Base-by-base conservation (phyloP, 495 filamentous ascomycete species). In the Penicillium taxi region DNA sequence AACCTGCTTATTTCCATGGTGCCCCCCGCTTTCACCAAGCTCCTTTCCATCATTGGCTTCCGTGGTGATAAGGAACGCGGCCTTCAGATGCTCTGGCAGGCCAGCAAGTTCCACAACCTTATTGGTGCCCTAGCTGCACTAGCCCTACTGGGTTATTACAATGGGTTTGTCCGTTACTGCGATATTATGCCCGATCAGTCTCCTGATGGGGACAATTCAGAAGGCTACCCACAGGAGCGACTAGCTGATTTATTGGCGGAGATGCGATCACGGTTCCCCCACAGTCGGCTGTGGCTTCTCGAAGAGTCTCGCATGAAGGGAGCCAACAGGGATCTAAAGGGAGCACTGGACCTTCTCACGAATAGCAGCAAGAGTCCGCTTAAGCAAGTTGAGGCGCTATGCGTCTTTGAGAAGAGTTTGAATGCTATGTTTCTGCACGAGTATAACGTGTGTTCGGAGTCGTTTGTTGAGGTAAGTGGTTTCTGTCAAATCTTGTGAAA, bases 31-130 rank as follows among this genome's bases (percentile, higher is more conserved):
- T 93, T 98, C 57, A 77, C 73, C 36, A 83, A 76, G 39, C 72
- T 96, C 3, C 72, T 96, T 14, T 82, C 77, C 40, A 81, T 96
- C 36, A 86, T 96, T 27, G 93, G 93, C 9, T 96, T 96, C 56
- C 80, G 75, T 45, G 91, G 91, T 9, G 90, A 98, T 56, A 81
- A 87, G 31, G 82, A 90, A 37, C 71, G 80, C 15, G 93, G 88
- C 2, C 56, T 94, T 9, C 61, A 71, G 13, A 82, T 95, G 77
- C 78, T 98, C 6, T 98, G 93, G 91, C 85, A 90, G 58, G 82
- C 86, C 9, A 83, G 83, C 44, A 87, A 82, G 47, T 87, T 84
- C 52, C 69, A 78, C 44, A 95, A 94, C 50, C 73, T 96, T 55
- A 88, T 95, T 50, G 91, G 91, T 18, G 89, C 86, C 18, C 81